These are phyloP conservation scores for Funneliformis caledonium DNA, from an alignment of 371 early-diverging fungal species.

Conservation along the genomic window DNA sequence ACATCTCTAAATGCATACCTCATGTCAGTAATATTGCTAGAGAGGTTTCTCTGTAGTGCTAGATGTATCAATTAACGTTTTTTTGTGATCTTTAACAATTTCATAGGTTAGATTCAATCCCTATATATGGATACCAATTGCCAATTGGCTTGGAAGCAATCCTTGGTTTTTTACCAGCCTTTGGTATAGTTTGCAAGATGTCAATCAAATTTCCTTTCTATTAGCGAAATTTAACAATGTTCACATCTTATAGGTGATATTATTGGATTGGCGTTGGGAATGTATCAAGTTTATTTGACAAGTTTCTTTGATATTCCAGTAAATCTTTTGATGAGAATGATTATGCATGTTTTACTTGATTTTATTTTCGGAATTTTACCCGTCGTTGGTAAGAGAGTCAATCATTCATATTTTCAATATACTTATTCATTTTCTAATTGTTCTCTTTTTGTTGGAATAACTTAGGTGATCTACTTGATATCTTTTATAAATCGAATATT, in stretches of 20 bases:
- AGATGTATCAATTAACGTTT: not conserved
- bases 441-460: not conserved
- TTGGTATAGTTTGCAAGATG: slow-evolving; percentile 33
- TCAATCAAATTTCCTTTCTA: not conserved
- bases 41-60: not conserved
- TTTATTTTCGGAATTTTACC: slow-evolving; percentile 37
- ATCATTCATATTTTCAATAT: not conserved
- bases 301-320: slow-evolving; percentile 17
- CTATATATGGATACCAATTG: slow-evolving; percentile 20
- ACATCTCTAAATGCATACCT: too few species aligned
- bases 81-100: not conserved
- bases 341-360: slow-evolving; percentile 32
- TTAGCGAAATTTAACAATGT: not conserved
- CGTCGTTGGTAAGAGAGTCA: slow-evolving; percentile 21
- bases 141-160: slow-evolving; percentile 41
- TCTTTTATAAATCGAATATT: slow-evolving; percentile 41
- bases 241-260: slow-evolving; percentile 18
- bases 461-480: slow-evolving; percentile 39
- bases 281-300: slow-evolving; percentile 32
- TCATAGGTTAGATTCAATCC: slow-evolving; percentile 40
- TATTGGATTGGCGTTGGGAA: slow-evolving; percentile 6
- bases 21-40: too few species aligned
- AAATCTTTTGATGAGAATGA: slow-evolving; percentile 26
- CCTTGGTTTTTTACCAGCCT: slow-evolving; percentile 40
- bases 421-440: not conserved